Percentiles rank a stretch among this genome's conserved stretches.
These are phyloP conservation scores for Metschnikowia cubensis DNA, from an alignment of 805 yeast genomes.

Conservation along the genomic window DNA sequence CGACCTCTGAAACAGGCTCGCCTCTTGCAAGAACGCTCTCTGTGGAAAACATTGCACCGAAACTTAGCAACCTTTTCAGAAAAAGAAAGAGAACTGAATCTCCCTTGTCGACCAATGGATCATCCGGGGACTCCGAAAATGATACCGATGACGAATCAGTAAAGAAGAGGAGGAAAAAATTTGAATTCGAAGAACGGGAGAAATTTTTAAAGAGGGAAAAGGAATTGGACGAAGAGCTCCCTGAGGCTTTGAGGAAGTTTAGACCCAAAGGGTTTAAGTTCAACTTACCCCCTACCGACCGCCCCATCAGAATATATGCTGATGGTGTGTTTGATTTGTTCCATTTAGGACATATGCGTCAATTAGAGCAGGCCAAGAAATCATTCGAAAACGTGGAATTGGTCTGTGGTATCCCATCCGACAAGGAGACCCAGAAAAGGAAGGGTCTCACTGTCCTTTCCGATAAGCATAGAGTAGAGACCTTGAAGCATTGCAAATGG, in stretches of 20 bases:
- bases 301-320: slow-evolving; percentile 92
- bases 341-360: slow-evolving; percentile 97
- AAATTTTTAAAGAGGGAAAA: slow-evolving; percentile 47
- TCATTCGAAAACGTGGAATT: slow-evolving; percentile 78
- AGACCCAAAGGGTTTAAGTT: slow-evolving; percentile 77
- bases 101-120: slow-evolving; percentile 5
- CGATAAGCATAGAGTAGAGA: slow-evolving; percentile 84
- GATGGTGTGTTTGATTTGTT: slow-evolving; percentile 97
- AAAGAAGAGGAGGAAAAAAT: slow-evolving; percentile 20
- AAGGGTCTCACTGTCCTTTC: slow-evolving; percentile 91
- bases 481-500: slow-evolving; percentile 93
- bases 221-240: slow-evolving; percentile 59
- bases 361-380: slow-evolving; percentile 93
- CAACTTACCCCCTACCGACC: slow-evolving; percentile 77
- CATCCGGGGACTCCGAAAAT: slow-evolving; percentile 12
- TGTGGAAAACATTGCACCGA: slow-evolving; percentile 39
- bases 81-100: slow-evolving; percentile 18
- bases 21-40: slow-evolving; percentile 35
- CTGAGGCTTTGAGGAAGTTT: slow-evolving; percentile 66
- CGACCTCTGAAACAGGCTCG: slow-evolving; percentile 7
- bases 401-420: slow-evolving; percentile 91
- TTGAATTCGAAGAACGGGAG: slow-evolving; percentile 25
- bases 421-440: slow-evolving; percentile 81
- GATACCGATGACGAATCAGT: slow-evolving; percentile 10
- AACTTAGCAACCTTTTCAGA: slow-evolving; percentile 26